These are phyloP conservation scores for Termitomyces bulborhizus DNA, from an alignment of 768 basidiomycete genomes.

Conservation along the genomic window DNA sequence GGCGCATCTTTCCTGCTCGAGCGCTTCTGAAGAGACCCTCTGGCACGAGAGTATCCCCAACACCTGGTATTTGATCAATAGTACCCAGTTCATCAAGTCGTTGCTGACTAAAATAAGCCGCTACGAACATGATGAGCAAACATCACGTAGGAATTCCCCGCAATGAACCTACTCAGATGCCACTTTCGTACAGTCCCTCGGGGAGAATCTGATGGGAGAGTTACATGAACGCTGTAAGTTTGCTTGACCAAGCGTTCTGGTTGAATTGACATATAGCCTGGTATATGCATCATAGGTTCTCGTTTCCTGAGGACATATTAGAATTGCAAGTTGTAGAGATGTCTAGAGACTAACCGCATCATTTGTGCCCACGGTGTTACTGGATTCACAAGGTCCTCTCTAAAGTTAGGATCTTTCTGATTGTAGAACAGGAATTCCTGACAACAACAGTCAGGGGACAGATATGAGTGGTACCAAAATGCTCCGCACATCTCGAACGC, in stretches of 20 bases:
- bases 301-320: conserved; percentile 9
- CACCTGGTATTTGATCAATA: conserved; percentile 61
- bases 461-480: conserved; percentile 21
- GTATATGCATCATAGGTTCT: conserved; percentile 8
- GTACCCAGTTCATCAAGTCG: conserved; percentile 66
- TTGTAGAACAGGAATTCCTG: conserved; percentile 84
- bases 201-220: conserved; percentile 48
- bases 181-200: conserved; percentile 61
- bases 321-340: background rate
- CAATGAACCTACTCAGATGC: conserved; percentile 64
- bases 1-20: conserved; percentile 56
- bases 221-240: conserved; percentile 77
- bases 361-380: conserved; percentile 72
- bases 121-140: conserved; percentile 35
- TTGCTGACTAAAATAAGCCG: conserved; percentile 81
- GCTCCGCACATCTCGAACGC: conserved; percentile 44
- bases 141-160: conserved; percentile 6
- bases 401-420: conserved; percentile 66
- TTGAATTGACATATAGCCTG: conserved; percentile 29
- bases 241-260: conserved; percentile 72
- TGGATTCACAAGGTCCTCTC: conserved; percentile 47
- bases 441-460: conserved; percentile 6
- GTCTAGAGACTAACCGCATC: conserved; percentile 45
- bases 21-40: conserved; percentile 79
- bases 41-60: conserved; percentile 63